Percentiles rank a stretch among this genome's conserved stretches.
Evolutionary conservation across 495 filamentous ascomycete species (phyloP).

Genomic region (Daldinia bambusicola): DNA sequence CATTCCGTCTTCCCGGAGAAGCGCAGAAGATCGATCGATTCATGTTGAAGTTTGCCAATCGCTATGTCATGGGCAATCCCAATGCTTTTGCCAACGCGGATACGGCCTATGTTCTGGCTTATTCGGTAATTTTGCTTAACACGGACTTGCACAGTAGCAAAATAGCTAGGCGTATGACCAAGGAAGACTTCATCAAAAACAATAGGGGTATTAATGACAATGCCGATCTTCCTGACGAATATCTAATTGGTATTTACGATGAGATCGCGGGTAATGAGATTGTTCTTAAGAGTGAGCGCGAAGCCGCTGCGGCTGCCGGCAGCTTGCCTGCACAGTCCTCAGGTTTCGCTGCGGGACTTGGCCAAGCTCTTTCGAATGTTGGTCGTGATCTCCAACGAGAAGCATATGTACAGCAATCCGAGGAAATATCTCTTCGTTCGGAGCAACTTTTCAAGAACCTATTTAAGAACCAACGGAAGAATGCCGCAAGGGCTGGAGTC

Average conservation of each 20-base stretch:
- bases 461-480: conserved; percentile 83
- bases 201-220: conserved; percentile 98
- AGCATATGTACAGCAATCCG: conserved; percentile 91
- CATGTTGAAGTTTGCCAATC: conserved; percentile 98
- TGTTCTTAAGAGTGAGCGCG: conserved; percentile 89
- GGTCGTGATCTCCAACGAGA: conserved; percentile 93
- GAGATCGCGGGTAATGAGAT: conserved; percentile 94
- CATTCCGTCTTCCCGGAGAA: conserved; percentile 94
- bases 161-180: conserved; percentile 88
- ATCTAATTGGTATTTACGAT: conserved; percentile 87
- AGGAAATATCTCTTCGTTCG: conserved; percentile 77
- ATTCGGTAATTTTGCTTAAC: conserved; percentile 97
- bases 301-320: conserved; percentile 80
- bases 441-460: conserved; percentile 90
- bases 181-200: conserved; percentile 98
- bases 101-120: conserved; percentile 94
- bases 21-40: conserved; percentile 99
- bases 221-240: conserved; percentile 91
- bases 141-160: conserved; percentile 94
- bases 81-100: conserved; percentile 98
- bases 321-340: conserved; percentile 66
- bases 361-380: conserved; percentile 88
- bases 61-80: conserved; percentile 93
- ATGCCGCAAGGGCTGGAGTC: conserved; percentile 71
- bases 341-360: conserved; percentile 84